Conservation (phyloP, 1,139 yeast genomes). For the Yamadazyma dushanensis region DNA sequence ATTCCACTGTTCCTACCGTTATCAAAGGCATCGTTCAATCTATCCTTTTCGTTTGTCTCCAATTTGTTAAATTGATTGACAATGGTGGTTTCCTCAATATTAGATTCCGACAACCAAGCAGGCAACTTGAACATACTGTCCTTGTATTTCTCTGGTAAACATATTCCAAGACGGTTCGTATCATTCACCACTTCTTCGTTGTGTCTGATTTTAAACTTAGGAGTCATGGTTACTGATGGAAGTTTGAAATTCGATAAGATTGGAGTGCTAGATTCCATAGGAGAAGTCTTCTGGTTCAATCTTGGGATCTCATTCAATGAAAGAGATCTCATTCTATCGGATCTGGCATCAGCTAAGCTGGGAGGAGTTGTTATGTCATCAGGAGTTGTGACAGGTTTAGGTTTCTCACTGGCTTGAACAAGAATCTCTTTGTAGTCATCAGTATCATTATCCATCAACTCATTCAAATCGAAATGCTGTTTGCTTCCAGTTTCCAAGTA, state of each 20-base stretch:
- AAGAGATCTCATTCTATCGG: constrained; percentile 14
- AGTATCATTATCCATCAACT: constrained; percentile 14
- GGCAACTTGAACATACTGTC: constrained; percentile 13
- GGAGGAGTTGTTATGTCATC: not conserved
- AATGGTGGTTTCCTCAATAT: constrained; percentile 11
- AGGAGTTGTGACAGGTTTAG: no score
- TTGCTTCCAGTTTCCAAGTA: constrained; percentile 15
- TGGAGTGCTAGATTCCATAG: constrained; percentile 18
- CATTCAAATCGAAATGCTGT: constrained; percentile 15
- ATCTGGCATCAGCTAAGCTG: not conserved
- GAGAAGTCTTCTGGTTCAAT: constrained; percentile 7
- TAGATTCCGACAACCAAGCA: constrained; percentile 15
- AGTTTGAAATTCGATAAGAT: constrained; percentile 17
- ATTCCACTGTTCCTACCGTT: constrained; percentile 13
- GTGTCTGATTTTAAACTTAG: constrained; percentile 40
- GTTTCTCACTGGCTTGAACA: not conserved
- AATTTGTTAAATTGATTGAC: constrained; percentile 24
- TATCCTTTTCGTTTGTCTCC: constrained; percentile 31
- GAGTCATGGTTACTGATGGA: constrained; percentile 11
- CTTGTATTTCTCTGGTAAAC: constrained; percentile 12
- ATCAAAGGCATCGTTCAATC: constrained; percentile 32
- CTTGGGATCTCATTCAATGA: constrained; percentile 13
- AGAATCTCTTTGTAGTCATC: constrained; percentile 13
- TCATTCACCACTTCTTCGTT: constrained; percentile 34
- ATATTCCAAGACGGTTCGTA: constrained; percentile 13